These are phyloP conservation scores for Otatea glauca DNA, from an alignment of 176 grass and related monocot species.

Conservation along the genomic window DNA sequence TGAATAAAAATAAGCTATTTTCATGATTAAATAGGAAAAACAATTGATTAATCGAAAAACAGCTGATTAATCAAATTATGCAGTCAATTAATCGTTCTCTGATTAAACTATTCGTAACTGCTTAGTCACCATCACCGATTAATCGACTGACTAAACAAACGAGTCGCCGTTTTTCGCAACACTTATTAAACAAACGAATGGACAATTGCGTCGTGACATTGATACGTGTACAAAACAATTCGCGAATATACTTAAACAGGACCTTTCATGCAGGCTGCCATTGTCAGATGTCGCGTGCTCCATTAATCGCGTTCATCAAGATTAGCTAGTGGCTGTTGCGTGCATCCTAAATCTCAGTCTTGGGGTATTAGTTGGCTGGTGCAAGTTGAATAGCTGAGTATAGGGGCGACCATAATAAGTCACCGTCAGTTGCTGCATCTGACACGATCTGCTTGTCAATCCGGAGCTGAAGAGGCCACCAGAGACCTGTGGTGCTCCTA, in stretches of 20 bases:
- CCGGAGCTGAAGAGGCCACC: not conserved
- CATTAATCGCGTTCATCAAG: not conserved
- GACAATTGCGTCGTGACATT: not conserved
- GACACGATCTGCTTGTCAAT: not conserved
- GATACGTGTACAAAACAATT: not conserved
- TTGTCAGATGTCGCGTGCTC: not conserved
- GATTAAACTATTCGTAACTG: too few species aligned
- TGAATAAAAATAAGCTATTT: too few species aligned
- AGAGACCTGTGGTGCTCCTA: not conserved
- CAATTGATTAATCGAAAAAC: too few species aligned
- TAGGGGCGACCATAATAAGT: not conserved
- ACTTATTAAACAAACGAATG: not conserved
- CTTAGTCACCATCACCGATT: too few species aligned
- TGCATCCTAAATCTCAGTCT: not conserved
- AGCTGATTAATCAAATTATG: too few species aligned
- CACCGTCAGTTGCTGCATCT: not conserved
- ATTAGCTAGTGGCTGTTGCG: not conserved
- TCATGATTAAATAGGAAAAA: too few species aligned
- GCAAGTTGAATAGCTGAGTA: not conserved
- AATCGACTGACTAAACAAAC: too few species aligned
- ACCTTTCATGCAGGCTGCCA: not conserved
- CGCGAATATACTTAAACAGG: not conserved
- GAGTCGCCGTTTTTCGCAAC: too few species aligned
- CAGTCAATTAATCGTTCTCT: too few species aligned
- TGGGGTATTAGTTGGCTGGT: not conserved